Base-by-base conservation (phyloP, 2,329 filamentous ascomycete species). In the Cytospora paraplurivora region DNA sequence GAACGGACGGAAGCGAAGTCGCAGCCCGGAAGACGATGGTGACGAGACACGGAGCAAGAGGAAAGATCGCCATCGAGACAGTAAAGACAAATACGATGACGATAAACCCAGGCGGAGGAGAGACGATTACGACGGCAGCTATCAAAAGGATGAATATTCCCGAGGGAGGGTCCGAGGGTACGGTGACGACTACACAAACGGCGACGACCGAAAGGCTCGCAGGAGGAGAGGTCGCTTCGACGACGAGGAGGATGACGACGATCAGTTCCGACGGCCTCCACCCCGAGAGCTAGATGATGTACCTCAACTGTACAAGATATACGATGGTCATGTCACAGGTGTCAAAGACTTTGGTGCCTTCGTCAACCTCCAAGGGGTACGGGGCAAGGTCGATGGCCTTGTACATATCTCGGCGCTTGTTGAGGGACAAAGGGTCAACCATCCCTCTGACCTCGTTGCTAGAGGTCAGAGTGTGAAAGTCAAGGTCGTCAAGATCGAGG, bases 341-440 rank as follows among this genome's bases (percentile, higher is more conserved):
- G 82, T 99, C 60, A 98, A 97, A 71, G 92, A 97, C 66, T 99
- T 98, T 76, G 95, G 95, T 12, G 93, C 88, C 0, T 99, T 99
- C 75, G 93, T 98, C 63, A 97, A 96, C 69, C 75, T 99, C n/a
- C 85, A 89, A 68, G 90, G 93, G 19, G 89, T 99, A 1, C 88
- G 84, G 70, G 94, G 93, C 54, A 96, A 93, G 75, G 90, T 96
- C 1, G 93, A 97, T 72, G 95, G 95, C 0, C 81, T 99, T 68
- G 94, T 99, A 0, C 95, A 99, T 73, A 88, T 99, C 34, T 97
- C 94, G 32, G 91, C 92, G 27, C 89, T 99, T 75, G 86, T 89
- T 56, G 88, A 93, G 64, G 91, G 92, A 4, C 89, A 89, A 59
- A 88, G 95, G 54, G 91, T 99, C 50, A 95, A 94, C 68, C 92